Percentiles rank a stretch among this genome's conserved stretches.
phyloP scores from a whole-genome alignment of 495 filamentous ascomycete genomes.

The Penicillium fimorum region DNA sequence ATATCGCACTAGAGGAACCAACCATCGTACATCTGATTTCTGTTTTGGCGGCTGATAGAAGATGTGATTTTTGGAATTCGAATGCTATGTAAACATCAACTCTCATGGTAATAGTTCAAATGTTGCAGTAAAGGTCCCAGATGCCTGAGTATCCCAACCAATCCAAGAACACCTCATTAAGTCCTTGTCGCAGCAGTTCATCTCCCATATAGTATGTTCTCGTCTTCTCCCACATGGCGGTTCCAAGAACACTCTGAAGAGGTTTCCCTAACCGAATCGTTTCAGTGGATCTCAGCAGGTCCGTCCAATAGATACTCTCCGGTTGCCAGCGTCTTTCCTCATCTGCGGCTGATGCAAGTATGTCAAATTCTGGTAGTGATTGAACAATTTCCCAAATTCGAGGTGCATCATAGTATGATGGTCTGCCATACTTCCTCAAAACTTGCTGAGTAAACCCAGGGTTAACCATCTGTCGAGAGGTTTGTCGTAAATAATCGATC shows the following conservation, averaged over 20 bases:
- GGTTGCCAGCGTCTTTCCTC: conserved; percentile 13
- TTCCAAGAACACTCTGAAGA: conserved; percentile 15
- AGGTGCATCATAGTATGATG: conserved; percentile 18
- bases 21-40: background rate
- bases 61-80: background rate
- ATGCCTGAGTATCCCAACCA: conserved; percentile 20
- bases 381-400: conserved; percentile 19
- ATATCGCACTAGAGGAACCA: background rate
- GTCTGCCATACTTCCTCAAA: conserved; percentile 12
- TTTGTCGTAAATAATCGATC: conserved; percentile 19
- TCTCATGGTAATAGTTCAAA: background rate
- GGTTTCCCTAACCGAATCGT: conserved; percentile 11
- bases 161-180: conserved; percentile 25
- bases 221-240: conserved; percentile 1
- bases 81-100: background rate
- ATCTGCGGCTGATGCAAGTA: conserved; percentile 12
- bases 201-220: conserved; percentile 21
- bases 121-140: conserved; percentile 13
- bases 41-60: too few species aligned
- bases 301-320: conserved; percentile 17
- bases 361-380: conserved; percentile 15
- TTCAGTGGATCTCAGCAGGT: conserved; percentile 18
- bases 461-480: conserved; percentile 20
- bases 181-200: conserved; percentile 25
- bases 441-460: conserved; percentile 7